Percentiles rank a stretch among this genome's conserved stretches.
These are phyloP conservation scores for Thelonectria rubi DNA, from an alignment of 2,329 filamentous ascomycete species.

Conservation along the genomic window DNA sequence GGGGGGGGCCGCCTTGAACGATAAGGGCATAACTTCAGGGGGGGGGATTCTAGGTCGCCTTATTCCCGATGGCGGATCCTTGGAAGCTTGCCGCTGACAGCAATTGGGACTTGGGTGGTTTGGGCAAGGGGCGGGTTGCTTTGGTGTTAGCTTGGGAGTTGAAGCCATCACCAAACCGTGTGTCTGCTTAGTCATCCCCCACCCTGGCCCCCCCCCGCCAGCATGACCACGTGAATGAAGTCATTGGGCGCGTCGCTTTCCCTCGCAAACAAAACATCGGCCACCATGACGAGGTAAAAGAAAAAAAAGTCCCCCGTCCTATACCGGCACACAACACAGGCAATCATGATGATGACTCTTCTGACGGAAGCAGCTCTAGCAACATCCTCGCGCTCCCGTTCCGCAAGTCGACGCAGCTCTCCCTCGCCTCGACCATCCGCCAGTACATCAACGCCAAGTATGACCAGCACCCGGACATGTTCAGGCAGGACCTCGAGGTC, in stretches of 20 bases:
- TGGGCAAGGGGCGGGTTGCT: background rate
- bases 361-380: slow-evolving; percentile 42
- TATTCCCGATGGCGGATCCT: background rate
- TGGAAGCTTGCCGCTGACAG: background rate
- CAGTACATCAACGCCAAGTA: slow-evolving; percentile 98
- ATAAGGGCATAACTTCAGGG: background rate
- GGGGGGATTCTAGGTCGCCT: background rate
- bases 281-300: slow-evolving; percentile 44
- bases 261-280: slow-evolving; percentile 20
- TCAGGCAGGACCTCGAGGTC: slow-evolving; percentile 82
- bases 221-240: slow-evolving; percentile 38
- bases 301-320: slow-evolving; percentile 8
- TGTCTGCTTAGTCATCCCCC: slow-evolving; percentile 17
- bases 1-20: background rate
- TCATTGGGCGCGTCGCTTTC: slow-evolving; percentile 32
- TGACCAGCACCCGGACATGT: slow-evolving; percentile 98
- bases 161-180: background rate
- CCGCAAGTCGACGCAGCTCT: slow-evolving; percentile 81
- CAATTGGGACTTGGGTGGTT: background rate
- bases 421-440: slow-evolving; percentile 83
- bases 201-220: slow-evolving; percentile 37
- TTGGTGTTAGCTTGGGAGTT: background rate
- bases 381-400: slow-evolving; percentile 86
- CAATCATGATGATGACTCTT: background rate
- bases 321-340: background rate